A percentile compares a stretch with the other conserved stretches of the same genome.
Evolutionary conservation across 306 rosid species (phyloP).

Genomic region (Sicyos baderoa): DNA sequence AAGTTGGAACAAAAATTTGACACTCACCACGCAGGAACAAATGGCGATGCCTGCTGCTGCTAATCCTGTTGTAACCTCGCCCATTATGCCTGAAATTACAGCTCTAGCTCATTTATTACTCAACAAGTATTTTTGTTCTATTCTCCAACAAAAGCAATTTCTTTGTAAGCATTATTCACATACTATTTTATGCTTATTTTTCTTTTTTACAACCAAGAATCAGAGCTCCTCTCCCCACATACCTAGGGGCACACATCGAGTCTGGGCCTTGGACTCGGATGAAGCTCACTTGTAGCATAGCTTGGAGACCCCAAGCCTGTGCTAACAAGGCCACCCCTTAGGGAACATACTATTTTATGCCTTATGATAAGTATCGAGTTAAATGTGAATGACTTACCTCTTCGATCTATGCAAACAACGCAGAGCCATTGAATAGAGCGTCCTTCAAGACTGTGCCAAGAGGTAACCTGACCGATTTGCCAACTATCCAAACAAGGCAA

Average conservation of each 20-base stretch:
- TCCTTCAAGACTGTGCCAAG: constrained; percentile 87
- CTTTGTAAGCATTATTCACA: background rate
- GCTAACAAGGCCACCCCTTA: too few species aligned
- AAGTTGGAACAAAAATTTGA: constrained; percentile 24
- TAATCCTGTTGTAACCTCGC: constrained; percentile 75
- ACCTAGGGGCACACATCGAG: too few species aligned
- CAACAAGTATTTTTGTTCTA: background rate
- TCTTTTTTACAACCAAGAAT: too few species aligned
- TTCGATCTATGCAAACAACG: constrained; percentile 76
- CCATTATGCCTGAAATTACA: constrained; percentile 78
- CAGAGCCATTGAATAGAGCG: constrained; percentile 82
- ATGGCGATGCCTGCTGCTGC: constrained; percentile 68
- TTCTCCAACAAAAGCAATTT: background rate
- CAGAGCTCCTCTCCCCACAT: too few species aligned
- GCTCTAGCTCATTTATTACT: background rate
- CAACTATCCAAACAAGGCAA: constrained; percentile 92
- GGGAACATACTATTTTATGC: background rate
- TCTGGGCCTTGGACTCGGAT: too few species aligned
- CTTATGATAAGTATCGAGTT: background rate
- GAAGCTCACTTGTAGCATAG: too few species aligned
- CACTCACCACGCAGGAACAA: constrained; percentile 94
- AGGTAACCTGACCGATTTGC: constrained; percentile 70
- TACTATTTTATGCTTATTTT: background rate
- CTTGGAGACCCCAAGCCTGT: too few species aligned
- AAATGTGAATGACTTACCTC: constrained; percentile 39